These are phyloP conservation scores for Balakata baccata DNA, from an alignment of 345 rosid genomes.

Conservation along the genomic window DNA sequence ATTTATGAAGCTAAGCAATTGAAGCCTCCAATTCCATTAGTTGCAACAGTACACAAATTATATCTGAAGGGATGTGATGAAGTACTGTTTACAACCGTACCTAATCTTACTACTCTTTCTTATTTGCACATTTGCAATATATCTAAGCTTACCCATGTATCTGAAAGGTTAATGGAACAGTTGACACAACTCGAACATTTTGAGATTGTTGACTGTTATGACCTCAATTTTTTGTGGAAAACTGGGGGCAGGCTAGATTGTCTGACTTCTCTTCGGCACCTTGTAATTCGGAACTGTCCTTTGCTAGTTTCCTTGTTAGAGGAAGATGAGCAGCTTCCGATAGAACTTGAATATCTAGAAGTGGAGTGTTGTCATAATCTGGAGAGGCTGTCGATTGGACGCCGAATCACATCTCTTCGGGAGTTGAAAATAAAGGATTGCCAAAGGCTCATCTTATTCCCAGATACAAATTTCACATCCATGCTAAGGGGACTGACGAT, in stretches of 20 bases:
- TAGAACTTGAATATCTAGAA: background rate
- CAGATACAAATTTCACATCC: background rate
- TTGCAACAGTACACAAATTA: background rate
- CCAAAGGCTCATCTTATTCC: background rate
- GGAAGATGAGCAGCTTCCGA: background rate
- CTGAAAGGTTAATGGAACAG: background rate
- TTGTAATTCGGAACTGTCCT: constrained; percentile 1
- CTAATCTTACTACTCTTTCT: background rate
- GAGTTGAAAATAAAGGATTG: background rate
- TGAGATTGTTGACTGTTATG: background rate
- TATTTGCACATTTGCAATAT: background rate
- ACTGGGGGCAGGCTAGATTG: background rate
- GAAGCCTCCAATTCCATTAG: background rate
- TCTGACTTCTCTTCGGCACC: background rate
- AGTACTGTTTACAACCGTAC: background rate
- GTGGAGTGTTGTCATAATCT: background rate
- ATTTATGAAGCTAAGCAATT: background rate
- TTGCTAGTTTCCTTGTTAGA: background rate
- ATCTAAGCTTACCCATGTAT: background rate
- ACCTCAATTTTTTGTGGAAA: background rate
- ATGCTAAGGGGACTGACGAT: background rate
- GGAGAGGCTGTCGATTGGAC: background rate
- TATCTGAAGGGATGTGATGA: background rate
- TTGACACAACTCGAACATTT: background rate
- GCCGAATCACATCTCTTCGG: background rate